Conservation (phyloP, 371 early-diverging fungal genomes). For the Mucor circinelloides region DNA sequence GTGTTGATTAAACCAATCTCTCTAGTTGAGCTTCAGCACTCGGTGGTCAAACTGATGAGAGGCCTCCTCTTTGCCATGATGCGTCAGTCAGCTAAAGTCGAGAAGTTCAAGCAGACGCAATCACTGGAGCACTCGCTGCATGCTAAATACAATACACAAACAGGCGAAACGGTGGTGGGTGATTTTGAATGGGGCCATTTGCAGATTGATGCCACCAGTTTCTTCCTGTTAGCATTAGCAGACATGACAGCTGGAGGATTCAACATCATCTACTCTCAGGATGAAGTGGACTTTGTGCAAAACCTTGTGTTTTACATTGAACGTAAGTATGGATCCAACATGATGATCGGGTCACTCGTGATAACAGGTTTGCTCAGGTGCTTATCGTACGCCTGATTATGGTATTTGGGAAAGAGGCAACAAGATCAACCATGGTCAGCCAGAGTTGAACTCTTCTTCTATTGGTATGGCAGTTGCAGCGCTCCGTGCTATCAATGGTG, state of each 20-base stretch:
- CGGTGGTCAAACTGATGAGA: conserved; percentile 77
- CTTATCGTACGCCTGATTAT: conserved; percentile 84
- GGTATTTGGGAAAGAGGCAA: conserved; percentile 94
- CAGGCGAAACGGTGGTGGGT: conserved; percentile 87
- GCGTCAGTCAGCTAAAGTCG: conserved; percentile 86
- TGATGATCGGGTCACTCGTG: no score
- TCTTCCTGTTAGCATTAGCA: conserved; percentile 80
- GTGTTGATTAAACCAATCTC: neutral
- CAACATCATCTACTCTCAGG: conserved; percentile 78
- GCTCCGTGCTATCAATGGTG: conserved; percentile 83
- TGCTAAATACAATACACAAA: conserved; percentile 87
- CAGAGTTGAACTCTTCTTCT: conserved; percentile 86
- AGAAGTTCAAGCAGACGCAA: conserved; percentile 82
- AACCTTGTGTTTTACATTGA: conserved; percentile 92
- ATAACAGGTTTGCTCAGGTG: conserved; percentile 27
- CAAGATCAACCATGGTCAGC: conserved; percentile 87
- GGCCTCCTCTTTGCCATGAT: conserved; percentile 88
- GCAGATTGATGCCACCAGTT: conserved; percentile 84
- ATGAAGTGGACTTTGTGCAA: conserved; percentile 91
- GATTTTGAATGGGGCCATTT: conserved; percentile 86
- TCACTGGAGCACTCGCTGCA: conserved; percentile 73
- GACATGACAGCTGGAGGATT: conserved; percentile 88
- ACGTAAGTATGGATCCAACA: conserved; percentile 38
- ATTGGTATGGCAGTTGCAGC: conserved; percentile 93
- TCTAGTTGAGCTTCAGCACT: conserved; percentile 82